These are phyloP conservation scores for Xylariaceae sp. DNA, from an alignment of 2,329 filamentous ascomycete genomes.

Conservation along the genomic window DNA sequence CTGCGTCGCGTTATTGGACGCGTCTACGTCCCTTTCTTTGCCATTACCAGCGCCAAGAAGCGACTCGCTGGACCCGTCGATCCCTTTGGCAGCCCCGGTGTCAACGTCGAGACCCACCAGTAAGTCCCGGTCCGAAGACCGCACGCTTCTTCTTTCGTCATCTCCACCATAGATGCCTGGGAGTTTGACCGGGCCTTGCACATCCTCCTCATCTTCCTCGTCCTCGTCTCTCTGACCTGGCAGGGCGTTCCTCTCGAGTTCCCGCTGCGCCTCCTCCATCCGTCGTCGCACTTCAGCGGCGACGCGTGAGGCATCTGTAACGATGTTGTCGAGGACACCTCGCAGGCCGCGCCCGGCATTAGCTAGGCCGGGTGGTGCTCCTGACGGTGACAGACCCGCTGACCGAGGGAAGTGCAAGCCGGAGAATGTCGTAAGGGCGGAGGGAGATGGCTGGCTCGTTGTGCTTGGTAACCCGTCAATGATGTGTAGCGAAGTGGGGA, in stretches of 20 bases:
- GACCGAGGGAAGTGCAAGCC: conserved; percentile 53
- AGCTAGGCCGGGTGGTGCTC: conserved; percentile 34
- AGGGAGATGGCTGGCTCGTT: conserved; percentile 42
- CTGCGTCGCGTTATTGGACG: conserved; percentile 29
- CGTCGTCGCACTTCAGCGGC: conserved; percentile 84
- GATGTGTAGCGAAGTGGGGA: conserved; percentile 87
- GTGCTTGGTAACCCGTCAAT: conserved; percentile 53
- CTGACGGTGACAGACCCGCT: conserved; percentile 35
- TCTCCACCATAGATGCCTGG: conserved; percentile 45
- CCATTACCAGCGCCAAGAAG: conserved; percentile 26
- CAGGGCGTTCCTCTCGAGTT: conserved; percentile 78
- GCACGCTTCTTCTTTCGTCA: conserved; percentile 57
- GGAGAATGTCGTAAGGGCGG: conserved; percentile 80
- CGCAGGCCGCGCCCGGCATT: conserved; percentile 68
- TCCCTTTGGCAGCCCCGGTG: conserved; percentile 43
- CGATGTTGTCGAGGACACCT: conserved; percentile 94
- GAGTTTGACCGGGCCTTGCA: conserved; percentile 28
- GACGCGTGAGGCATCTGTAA: conserved; percentile 94
- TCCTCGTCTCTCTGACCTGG: conserved; percentile 60
- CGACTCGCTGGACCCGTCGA: conserved; percentile 27
- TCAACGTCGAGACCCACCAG: conserved; percentile 70
- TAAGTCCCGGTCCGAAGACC: conserved; percentile 63
- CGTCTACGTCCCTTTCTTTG: conserved; percentile 19
- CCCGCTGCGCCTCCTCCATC: conserved; percentile 93
- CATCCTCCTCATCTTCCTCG: conserved; percentile 63